These are phyloP conservation scores for Kondoa malvinella DNA, from an alignment of 768 basidiomycete species.

Conservation along the genomic window DNA sequence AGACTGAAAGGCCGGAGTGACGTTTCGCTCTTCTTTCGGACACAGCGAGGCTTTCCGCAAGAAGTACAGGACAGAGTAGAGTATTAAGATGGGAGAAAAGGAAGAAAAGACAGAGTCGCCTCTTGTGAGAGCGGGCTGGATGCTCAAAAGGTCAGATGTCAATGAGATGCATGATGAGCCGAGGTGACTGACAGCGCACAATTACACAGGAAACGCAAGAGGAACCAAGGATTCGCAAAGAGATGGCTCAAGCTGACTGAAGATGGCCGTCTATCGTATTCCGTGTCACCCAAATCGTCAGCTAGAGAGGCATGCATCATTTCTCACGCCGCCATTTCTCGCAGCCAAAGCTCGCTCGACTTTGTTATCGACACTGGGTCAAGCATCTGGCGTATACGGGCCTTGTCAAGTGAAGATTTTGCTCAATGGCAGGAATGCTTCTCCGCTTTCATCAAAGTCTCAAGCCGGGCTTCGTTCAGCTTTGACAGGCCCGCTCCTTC, in stretches of 20 bases:
- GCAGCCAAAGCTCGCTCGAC: neutral
- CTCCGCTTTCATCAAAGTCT: neutral
- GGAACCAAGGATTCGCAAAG: neutral
- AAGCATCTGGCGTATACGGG: neutral
- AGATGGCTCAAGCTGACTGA: neutral
- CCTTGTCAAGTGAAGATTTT: neutral
- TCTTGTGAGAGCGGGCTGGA: neutral
- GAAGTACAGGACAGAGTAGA: too few relatives aligned
- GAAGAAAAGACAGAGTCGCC: neutral
- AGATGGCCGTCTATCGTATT: conserved; percentile 1
- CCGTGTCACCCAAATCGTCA: neutral
- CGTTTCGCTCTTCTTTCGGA: too few relatives aligned
- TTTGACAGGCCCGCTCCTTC: neutral
- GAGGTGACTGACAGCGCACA: neutral
- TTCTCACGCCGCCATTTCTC: neutral
- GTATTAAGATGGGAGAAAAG: neutral
- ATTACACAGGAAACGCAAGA: neutral
- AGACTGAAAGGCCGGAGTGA: too few relatives aligned
- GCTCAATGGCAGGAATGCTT: neutral
- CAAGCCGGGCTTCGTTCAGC: neutral
- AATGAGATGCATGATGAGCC: neutral
- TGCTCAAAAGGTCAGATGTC: neutral
- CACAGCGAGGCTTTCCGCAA: too few relatives aligned
- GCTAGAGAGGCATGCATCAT: neutral
- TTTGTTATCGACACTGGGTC: neutral